Percentiles rank a stretch among this genome's conserved stretches.
phyloP scores from a whole-genome alignment of 176 grass and related monocot genomes.

The Triticum urartu region DNA sequence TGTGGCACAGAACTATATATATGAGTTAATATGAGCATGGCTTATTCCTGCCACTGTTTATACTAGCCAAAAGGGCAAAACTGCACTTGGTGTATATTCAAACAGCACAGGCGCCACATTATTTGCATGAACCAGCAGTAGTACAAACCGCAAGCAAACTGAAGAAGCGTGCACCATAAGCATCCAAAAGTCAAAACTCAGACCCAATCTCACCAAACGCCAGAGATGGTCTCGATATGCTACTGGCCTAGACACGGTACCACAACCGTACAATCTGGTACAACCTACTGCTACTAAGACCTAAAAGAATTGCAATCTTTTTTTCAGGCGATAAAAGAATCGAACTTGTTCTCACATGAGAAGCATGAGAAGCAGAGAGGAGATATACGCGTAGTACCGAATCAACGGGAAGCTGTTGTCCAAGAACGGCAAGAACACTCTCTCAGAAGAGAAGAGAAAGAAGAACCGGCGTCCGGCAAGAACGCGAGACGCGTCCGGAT shows the following conservation, averaged over 20 bases:
- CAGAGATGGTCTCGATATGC: not conserved
- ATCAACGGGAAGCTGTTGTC: not conserved
- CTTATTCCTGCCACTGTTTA: not conserved
- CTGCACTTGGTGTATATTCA: conserved; percentile 10
- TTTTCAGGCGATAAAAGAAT: too few species aligned
- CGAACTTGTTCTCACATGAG: not conserved
- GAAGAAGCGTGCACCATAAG: conserved; percentile 16
- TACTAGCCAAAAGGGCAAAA: not conserved
- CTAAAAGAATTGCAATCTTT: not conserved
- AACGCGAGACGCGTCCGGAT: not conserved
- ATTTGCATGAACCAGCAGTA: conserved; percentile 27
- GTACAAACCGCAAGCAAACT: conserved; percentile 26
- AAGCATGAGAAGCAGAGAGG: not conserved
- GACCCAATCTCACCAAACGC: conserved; percentile 23
- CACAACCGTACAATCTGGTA: not conserved
- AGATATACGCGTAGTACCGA: not conserved
- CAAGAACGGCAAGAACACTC: conserved; percentile 1
- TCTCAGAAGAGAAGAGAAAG: not conserved
- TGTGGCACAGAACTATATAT: not conserved
- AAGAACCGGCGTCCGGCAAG: not conserved
- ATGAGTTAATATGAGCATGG: conserved; percentile 7
- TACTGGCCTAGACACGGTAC: conserved; percentile 11
- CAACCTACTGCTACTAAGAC: not conserved
- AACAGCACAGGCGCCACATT: conserved; percentile 21
- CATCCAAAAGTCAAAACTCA: conserved; percentile 9